Conservation (phyloP, 352 stramenopile genomes). For the Pythium phragmitis region DNA sequence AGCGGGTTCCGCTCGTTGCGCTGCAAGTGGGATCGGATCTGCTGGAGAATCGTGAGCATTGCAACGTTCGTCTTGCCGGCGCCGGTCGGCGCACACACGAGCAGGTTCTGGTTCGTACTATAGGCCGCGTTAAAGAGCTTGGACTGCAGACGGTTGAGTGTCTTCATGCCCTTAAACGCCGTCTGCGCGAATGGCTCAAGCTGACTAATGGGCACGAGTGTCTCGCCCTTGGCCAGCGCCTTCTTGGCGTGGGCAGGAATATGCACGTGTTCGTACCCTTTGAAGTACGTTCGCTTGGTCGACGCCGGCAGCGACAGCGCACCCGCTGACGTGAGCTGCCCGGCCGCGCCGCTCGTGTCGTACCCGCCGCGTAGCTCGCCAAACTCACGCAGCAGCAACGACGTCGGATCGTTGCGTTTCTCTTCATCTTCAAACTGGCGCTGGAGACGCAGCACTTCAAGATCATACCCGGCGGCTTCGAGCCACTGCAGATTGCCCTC, state of each 20-base stretch:
- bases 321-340: conserved; percentile 59
- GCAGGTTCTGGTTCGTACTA: conserved; percentile 95
- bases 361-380: conserved; percentile 65
- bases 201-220: conserved; percentile 56
- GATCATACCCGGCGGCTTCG: conserved; percentile 74
- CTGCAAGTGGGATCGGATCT: conserved; percentile 79
- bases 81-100: conserved; percentile 92
- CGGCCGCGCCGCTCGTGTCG: conserved; percentile 60
- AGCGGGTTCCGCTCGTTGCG: conserved; percentile 40
- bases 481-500: conserved; percentile 63
- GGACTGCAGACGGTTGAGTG: conserved; percentile 98
- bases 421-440: conserved; percentile 72
- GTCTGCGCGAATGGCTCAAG: conserved; percentile 76
- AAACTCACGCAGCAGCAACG: conserved; percentile 75
- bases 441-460: conserved; percentile 72
- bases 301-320: conserved; percentile 50
- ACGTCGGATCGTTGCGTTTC: conserved; percentile 56
- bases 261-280: conserved; percentile 83
- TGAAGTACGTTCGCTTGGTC: conserved; percentile 75
- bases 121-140: conserved; percentile 97
- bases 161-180: conserved; percentile 72
- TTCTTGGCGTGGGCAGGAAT: conserved; percentile 75
- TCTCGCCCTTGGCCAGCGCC: conserved; percentile 50
- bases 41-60: conserved; percentile 95
- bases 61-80: conserved; percentile 99